Conservation (phyloP, 228 moss, liverwort and hornwort species). For the Sphagnum magellanicum region DNA sequence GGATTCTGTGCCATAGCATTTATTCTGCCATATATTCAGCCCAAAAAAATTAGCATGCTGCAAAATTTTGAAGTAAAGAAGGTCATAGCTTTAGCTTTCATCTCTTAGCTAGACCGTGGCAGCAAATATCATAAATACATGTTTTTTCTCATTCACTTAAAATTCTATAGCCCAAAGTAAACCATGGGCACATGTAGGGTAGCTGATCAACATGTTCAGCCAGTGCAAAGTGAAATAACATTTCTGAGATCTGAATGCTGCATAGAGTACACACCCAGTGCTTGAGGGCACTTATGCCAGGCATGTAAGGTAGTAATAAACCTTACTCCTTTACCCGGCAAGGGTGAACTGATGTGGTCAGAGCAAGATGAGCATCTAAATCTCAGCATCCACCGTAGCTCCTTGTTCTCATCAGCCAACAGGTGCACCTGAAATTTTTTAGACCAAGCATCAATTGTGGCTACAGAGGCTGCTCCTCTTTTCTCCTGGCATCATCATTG, state of each 20-base stretch:
- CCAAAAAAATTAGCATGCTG: no score
- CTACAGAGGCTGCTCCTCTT: conserved; percentile 7
- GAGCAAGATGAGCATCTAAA: conserved; percentile 52
- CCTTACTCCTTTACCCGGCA: conserved; percentile 83
- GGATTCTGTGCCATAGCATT: conserved; percentile 4
- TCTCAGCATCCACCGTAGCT: conserved; percentile 64
- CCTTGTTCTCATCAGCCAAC: conserved; percentile 81
- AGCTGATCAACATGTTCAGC: no score
- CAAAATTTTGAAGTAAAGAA: no score
- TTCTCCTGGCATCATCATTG: no score
- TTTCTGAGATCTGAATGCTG: background rate
- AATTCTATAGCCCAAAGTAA: no score
- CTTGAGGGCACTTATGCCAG: background rate
- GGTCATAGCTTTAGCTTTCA: no score
- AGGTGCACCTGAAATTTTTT: conserved; percentile 50
- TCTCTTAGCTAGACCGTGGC: no score
- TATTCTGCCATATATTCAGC: conserved; percentile 23
- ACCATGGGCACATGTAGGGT: no score
- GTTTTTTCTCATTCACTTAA: no score
- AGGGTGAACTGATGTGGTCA: conserved; percentile 24
- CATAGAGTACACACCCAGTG: background rate
- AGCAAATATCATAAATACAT: no score
- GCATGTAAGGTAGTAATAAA: conserved; percentile 71
- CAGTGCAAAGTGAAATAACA: no score
- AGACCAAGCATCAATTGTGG: conserved; percentile 42